Percentiles rank a stretch among this genome's conserved stretches.
Evolutionary conservation across 345 rosid species (phyloP).

Genomic region (Populus tremula): DNA sequence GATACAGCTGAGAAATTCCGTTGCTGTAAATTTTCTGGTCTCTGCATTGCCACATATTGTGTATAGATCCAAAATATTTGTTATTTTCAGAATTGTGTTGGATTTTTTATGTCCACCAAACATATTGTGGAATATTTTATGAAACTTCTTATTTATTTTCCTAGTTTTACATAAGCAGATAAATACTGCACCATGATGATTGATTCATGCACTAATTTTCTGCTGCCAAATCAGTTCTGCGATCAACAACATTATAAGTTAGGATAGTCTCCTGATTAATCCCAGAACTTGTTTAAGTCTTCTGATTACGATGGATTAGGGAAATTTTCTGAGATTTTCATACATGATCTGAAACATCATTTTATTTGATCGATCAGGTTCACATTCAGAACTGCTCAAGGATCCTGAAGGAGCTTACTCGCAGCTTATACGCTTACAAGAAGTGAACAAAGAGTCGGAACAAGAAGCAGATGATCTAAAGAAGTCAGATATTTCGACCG

Average conservation of each 20-base stretch:
- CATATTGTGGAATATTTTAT: neutral
- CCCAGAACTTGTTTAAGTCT: neutral
- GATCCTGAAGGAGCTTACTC: constrained; percentile 84
- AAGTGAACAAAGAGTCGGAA: constrained; percentile 45
- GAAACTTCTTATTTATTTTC: neutral
- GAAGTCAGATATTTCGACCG: constrained; percentile 1
- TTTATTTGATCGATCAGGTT: constrained; percentile 15
- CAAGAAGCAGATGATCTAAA: constrained; percentile 34
- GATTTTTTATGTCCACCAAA: neutral
- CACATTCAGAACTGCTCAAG: constrained; percentile 55
- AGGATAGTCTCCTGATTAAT: neutral
- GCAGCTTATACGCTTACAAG: constrained; percentile 79
- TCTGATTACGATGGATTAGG: neutral
- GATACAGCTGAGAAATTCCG: neutral
- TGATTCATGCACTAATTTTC: neutral
- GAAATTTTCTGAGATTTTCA: neutral
- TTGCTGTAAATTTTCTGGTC: neutral
- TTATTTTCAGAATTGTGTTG: neutral
- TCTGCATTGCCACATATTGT: neutral
- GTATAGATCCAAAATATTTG: neutral
- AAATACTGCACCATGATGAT: neutral
- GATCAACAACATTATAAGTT: neutral
- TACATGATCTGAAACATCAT: neutral
- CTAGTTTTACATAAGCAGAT: neutral
- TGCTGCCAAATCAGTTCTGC: neutral